phyloP scores from a whole-genome alignment of 2,329 filamentous ascomycete genomes.

The Cordyceps cateniannulata region DNA sequence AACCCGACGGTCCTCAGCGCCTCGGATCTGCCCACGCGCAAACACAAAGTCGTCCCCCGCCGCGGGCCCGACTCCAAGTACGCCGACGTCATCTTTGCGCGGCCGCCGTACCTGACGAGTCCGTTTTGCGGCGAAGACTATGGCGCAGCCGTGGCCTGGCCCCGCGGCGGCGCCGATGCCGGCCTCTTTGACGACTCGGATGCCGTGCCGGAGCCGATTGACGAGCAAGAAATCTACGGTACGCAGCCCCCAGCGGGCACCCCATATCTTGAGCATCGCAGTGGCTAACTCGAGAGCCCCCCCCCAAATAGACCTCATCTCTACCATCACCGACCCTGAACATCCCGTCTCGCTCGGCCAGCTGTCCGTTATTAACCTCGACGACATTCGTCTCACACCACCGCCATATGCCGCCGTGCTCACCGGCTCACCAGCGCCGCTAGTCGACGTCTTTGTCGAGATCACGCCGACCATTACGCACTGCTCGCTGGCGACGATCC shows the following conservation, averaged over 20 bases:
- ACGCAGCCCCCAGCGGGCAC: not conserved
- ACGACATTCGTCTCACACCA: constrained; percentile 72
- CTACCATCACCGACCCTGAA: constrained; percentile 91
- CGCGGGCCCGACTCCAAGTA: constrained; percentile 42
- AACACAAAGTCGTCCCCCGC: constrained; percentile 41
- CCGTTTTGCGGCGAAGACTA: constrained; percentile 30
- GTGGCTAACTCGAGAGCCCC: not conserved
- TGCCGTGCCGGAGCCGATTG: constrained; percentile 71
- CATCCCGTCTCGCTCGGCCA: constrained; percentile 91
- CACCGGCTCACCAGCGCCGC: constrained; percentile 34
- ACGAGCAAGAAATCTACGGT: constrained; percentile 87
- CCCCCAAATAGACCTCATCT: constrained; percentile 71
- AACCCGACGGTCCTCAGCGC: constrained; percentile 90
- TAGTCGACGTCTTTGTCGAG: constrained; percentile 73
- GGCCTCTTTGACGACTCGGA: constrained; percentile 47
- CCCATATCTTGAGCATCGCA: not conserved
- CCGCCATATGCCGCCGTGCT: constrained; percentile 27
- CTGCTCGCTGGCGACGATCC: constrained; percentile 92
- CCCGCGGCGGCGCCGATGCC: constrained; percentile 37
- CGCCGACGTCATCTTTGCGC: constrained; percentile 39
- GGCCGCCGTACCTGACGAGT: constrained; percentile 36
- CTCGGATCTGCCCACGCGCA: constrained; percentile 79
- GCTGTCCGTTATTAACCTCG: constrained; percentile 90
- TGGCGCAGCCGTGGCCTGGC: constrained; percentile 19
- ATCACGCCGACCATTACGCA: constrained; percentile 96